Evolutionary conservation across 2,329 filamentous ascomycete genomes (phyloP).

Genomic region (Nemania abortiva): DNA sequence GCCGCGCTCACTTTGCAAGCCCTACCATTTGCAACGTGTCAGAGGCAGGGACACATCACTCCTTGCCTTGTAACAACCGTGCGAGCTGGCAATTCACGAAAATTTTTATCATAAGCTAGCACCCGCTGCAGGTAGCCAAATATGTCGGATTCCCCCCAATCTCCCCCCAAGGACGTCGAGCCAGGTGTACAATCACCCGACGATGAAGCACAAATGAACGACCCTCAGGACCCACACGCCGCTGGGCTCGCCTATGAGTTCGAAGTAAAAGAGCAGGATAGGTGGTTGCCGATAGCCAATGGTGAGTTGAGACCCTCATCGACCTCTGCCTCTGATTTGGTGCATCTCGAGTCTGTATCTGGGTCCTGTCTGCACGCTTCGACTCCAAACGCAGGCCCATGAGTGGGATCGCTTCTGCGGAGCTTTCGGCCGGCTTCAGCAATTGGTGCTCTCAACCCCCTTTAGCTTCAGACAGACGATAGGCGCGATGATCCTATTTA

Average conservation of each 20-base stretch:
- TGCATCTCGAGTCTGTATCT: slow-evolving; percentile 59
- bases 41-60: slow-evolving; percentile 69
- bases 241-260: slow-evolving; percentile 87
- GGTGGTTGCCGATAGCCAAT: slow-evolving; percentile 99
- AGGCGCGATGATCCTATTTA: slow-evolving; percentile 52
- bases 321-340: slow-evolving; percentile 62
- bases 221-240: slow-evolving; percentile 81
- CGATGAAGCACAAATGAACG: slow-evolving; percentile 95
- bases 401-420: slow-evolving; percentile 64
- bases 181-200: slow-evolving; percentile 92
- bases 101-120: slow-evolving; percentile 69
- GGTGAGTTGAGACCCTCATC: slow-evolving; percentile 76
- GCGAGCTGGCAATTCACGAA: slow-evolving; percentile 67
- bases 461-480: slow-evolving; percentile 57
- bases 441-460: slow-evolving; percentile 52
- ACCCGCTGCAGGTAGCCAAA: slow-evolving; percentile 79
- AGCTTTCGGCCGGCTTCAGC: slow-evolving; percentile 53
- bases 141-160: slow-evolving; percentile 91
- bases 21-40: slow-evolving; percentile 71
- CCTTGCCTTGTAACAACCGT: slow-evolving; percentile 63
- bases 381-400: slow-evolving; percentile 45
- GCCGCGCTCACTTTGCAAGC: slow-evolving; percentile 64
- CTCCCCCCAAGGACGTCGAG: slow-evolving; percentile 95
- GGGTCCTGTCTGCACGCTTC: slow-evolving; percentile 49
- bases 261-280: slow-evolving; percentile 99